Base-by-base conservation (phyloP, 83 land plant genomes). In the Picea mariana region DNA sequence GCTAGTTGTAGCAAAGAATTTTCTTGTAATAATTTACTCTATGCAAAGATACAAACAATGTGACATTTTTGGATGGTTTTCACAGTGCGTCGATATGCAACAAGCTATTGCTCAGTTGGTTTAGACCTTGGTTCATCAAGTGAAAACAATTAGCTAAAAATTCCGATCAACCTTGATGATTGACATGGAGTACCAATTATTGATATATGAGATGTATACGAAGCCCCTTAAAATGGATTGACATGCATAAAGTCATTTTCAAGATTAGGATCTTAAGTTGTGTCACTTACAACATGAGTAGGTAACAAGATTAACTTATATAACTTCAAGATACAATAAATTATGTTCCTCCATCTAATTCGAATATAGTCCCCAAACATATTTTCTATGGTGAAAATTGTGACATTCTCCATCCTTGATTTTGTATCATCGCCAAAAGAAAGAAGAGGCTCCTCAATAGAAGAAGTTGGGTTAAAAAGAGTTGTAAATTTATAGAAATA, bases 401-500 rank as follows among this genome's bases (percentile, higher is more conserved):
- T 88, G 13, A 93, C 91, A 80, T 99, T 98, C 55, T 96, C 99
- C 94, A 96, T 91, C 81, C 97, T 91, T 31, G 99, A 96, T 80
- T 98, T 98, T 7, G 87, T 87, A 83, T 98, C 99, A 82, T 98
- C 99, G 17, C 99, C 99, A 88, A 98, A 96, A 17, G 96, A 95
- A 27, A 90, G 72, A 76, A 96, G 93, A 49, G 99, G 96, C 80
- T 96, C 99, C 67, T 96, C 99, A 65, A 89, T 91, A 71, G 97
- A 89, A 40, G 90, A 85, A 40, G 91, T 87, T 23, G 99, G 91
- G 80, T 88, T 98, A 34, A 96, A 78, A 20, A 98, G 86, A 1
- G 99, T 96, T 75, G 98, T 97, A 83, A 96, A 97, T 83, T 96
- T 97, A 88, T 97, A 97, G 1, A 97, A 90, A 75, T 97, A 98